Evolutionary conservation across 2,329 filamentous ascomycete genomes (phyloP), one percentile per base, ranked within the genome.

Genomic region (Alternaria incomplexa): DNA sequence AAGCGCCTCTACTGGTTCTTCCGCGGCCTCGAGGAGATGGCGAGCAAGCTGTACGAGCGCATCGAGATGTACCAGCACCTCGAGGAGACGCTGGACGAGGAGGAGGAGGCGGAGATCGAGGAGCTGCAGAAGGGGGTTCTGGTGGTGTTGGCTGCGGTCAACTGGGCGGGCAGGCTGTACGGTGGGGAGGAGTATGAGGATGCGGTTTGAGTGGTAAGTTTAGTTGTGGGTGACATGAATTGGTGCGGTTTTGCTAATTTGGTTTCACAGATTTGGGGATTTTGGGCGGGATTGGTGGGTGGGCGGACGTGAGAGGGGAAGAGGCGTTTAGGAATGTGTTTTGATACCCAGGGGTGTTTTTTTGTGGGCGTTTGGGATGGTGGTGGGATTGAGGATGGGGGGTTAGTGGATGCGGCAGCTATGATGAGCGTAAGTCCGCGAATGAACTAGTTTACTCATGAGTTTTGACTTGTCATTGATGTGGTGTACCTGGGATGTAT

Each of bases 341-440:
- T 51, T 36, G 17, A 36, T 51, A 36, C 48, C 48, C 22, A 32
- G 48, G 26, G 13, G n/a, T 51, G 48, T 22, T 12, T 51, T 32
- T 17, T 23, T 12, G 48, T 36, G 9, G 13, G 48, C 13, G 48
- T 36, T 51, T 51, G 13, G 26, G 47, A 0, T 32, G 26, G 26
- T 2, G 26, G 26, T 23, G n/a, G 25, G 25, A 30, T 15, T 50
- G 26, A 30, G 26, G 26, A 2, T 30, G 11, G 47, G 43, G 25
- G 26, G 26, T 50, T 7, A 12, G 47, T 51, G 32, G 17, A 28
- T 30, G 47, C 47, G 47, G 47, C 47, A 22, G 47, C 47, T 5
- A 51, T 9, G 26, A 51, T 15, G 48, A 36, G 48, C 28, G 5
- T 36, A 23, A 36, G 28, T 5, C 28, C 48, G 17, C 48, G 48